phyloP scores from a whole-genome alignment of 2,329 filamentous ascomycete genomes.

The Cladosporium sp. region DNA sequence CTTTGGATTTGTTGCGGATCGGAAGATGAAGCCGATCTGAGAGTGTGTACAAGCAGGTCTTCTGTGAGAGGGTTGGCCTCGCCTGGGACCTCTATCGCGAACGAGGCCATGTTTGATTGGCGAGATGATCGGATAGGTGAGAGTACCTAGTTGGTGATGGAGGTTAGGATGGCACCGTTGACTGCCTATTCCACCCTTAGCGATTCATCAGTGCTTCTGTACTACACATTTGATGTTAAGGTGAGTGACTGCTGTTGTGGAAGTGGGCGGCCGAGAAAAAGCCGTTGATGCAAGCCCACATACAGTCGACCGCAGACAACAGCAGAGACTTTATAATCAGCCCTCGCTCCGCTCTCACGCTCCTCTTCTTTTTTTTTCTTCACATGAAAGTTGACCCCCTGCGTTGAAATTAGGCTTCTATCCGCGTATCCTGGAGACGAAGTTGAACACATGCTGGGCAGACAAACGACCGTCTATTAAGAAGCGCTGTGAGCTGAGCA shows the following conservation, averaged over 20 bases:
- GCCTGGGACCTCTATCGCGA: slow-evolving; percentile 67
- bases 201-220: too few relatives aligned
- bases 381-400: slow-evolving; percentile 53
- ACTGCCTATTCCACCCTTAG: too few relatives aligned
- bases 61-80: slow-evolving; percentile 63
- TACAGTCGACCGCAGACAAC: too few relatives aligned
- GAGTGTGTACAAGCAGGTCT: slow-evolving; percentile 43
- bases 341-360: neutral
- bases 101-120: slow-evolving; percentile 17
- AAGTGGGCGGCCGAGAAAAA: too few relatives aligned
- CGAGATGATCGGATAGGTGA: too few relatives aligned
- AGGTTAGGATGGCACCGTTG: neutral
- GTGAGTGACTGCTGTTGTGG: too few relatives aligned
- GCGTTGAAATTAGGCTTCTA: slow-evolving; percentile 28
- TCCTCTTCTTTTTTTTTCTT: slow-evolving; percentile 36
- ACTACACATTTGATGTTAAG: too few relatives aligned
- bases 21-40: slow-evolving; percentile 45
- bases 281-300: neutral
- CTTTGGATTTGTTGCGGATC: slow-evolving; percentile 48
- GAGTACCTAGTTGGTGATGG: neutral
- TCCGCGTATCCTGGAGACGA: slow-evolving; percentile 24
- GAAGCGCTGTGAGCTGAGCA: slow-evolving; percentile 29
- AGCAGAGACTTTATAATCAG: neutral
- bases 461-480: slow-evolving; percentile 34
- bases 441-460: slow-evolving; percentile 55